Evolutionary conservation across 352 stramenopile species (phyloP).

Genomic region (Phytophthora foliorum): DNA sequence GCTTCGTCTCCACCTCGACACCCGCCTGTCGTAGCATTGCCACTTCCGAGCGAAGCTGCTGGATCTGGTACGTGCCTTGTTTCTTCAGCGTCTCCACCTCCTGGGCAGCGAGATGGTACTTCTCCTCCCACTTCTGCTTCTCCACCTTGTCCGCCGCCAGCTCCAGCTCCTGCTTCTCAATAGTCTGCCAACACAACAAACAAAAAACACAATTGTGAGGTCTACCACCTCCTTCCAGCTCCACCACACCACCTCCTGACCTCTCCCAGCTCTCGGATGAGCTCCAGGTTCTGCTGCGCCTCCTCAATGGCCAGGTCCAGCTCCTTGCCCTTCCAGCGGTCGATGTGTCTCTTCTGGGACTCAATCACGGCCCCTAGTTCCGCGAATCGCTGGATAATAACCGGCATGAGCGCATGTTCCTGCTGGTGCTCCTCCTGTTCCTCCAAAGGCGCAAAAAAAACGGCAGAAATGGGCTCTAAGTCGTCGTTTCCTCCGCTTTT

Average conservation of each 20-base stretch:
- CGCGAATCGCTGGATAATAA: conserved; percentile 81
- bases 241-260: conserved; percentile 22
- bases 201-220: background rate
- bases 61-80: conserved; percentile 62
- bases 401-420: conserved; percentile 78
- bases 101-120: conserved; percentile 65
- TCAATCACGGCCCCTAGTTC: conserved; percentile 86
- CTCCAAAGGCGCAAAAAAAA: conserved; percentile 52
- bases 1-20: conserved; percentile 55
- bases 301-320: conserved; percentile 83
- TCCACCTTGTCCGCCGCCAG: conserved; percentile 62
- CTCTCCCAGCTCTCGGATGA: conserved; percentile 63
- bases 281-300: conserved; percentile 68
- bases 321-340: conserved; percentile 89
- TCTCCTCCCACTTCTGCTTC: conserved; percentile 85
- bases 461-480: conserved; percentile 48
- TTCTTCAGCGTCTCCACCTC: conserved; percentile 64
- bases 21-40: conserved; percentile 57
- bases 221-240: background rate
- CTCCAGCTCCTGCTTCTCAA: conserved; percentile 72
- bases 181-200: conserved; percentile 37
- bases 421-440: conserved; percentile 85
- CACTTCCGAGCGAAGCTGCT: conserved; percentile 60
- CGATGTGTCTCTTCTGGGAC: conserved; percentile 87
- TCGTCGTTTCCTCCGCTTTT: conserved; percentile 14